These are phyloP conservation scores for Debaryomycetaceae sp. DNA, from an alignment of 1,139 yeast species.

Conservation along the genomic window DNA sequence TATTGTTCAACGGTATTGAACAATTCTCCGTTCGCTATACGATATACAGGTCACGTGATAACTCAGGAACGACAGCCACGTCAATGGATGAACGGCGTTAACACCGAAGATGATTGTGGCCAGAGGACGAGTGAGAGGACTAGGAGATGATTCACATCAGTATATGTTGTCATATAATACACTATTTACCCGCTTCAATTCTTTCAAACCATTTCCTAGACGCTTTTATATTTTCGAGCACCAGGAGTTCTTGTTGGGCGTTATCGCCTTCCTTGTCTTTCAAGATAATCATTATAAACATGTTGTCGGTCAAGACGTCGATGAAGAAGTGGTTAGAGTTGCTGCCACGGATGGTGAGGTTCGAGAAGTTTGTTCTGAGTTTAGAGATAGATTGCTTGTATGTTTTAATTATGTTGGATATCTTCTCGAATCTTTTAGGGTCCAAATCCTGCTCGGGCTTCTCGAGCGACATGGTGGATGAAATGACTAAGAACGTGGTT, in stretches of 20 bases:
- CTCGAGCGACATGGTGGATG: constrained; percentile 54
- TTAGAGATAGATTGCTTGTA: constrained; percentile 91
- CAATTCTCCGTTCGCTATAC: background rate
- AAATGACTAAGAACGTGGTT: constrained; percentile 88
- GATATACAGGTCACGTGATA: background rate
- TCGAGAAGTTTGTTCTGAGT: constrained; percentile 78
- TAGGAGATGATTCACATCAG: no score
- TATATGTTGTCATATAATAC: background rate
- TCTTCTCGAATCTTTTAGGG: constrained; percentile 92
- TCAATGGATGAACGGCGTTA: background rate
- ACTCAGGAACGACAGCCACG: no score
- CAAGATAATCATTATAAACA: constrained; percentile 71
- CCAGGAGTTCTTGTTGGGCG: constrained; percentile 55
- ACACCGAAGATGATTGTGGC: background rate
- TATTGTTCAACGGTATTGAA: background rate
- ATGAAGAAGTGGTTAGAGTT: constrained; percentile 64
- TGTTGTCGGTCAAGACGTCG: constrained; percentile 68
- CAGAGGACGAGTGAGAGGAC: no score
- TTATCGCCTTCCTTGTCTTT: constrained; percentile 30
- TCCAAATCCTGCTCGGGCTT: constrained; percentile 43
- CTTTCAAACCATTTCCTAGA: constrained; percentile 67
- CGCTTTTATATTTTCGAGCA: constrained; percentile 63
- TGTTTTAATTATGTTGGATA: constrained; percentile 89
- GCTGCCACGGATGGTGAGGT: constrained; percentile 71
- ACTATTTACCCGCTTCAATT: constrained; percentile 33